Conservation (phyloP, 108 stramenopile genomes). For the Nitzschia putrida region DNA sequence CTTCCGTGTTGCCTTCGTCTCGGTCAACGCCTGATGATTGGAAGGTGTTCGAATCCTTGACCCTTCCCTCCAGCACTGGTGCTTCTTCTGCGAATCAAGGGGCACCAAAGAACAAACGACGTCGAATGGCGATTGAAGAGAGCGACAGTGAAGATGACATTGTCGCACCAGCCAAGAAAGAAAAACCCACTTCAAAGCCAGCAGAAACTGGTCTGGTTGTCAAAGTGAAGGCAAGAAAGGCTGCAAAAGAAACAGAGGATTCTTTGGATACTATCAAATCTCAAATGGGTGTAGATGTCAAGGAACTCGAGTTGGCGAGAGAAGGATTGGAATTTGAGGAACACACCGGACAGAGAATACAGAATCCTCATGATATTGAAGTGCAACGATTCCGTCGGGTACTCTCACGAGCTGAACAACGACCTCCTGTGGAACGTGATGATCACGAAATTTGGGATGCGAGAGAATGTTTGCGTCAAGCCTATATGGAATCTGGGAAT, state of each 20-base stretch:
- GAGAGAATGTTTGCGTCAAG: constrained; percentile 47
- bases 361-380: constrained; percentile 7
- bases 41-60: constrained; percentile 18
- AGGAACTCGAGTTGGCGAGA: constrained; percentile 32
- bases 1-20: constrained; percentile 50
- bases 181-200: neutral
- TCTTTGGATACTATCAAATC: constrained; percentile 46
- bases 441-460: constrained; percentile 59
- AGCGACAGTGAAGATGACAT: constrained; percentile 31
- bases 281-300: constrained; percentile 41
- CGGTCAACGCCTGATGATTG: constrained; percentile 45
- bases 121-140: constrained; percentile 22
- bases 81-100: neutral
- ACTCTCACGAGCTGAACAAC: constrained; percentile 20
- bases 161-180: neutral
- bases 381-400: constrained; percentile 15
- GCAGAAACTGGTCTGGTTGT: constrained; percentile 31
- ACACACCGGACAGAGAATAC: neutral
- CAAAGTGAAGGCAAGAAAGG: constrained; percentile 1
- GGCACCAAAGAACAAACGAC: neutral
- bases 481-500: constrained; percentile 49
- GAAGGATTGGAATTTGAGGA: constrained; percentile 47
- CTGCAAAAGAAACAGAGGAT: constrained; percentile 22
- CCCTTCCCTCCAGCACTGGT: neutral
- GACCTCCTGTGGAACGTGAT: constrained; percentile 16